Base-by-base conservation (phyloP, 1,139 yeast genomes). In the Kurtzmaniella quercitrusa region DNA sequence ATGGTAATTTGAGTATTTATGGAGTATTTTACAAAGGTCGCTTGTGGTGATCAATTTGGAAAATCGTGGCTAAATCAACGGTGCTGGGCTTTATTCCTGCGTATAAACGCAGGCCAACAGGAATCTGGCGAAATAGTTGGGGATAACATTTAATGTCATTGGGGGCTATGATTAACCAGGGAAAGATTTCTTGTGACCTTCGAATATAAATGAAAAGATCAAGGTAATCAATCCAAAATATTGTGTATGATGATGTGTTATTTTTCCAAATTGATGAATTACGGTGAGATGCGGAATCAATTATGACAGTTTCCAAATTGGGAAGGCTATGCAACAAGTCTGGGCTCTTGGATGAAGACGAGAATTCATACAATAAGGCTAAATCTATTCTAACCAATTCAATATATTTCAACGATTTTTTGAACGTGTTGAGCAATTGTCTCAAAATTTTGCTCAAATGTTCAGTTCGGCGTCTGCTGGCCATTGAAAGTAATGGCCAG, bases 371-470 rank as follows among this genome's bases (percentile, higher is more conserved):
- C n/a, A n/a, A n/a, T n/a, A 26, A 14, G 5, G 30, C 43, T 12
- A 52, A 20, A 40, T 60, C 63, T 30, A 59, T 35, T 11, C 52
- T 47, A 5, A 41, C 43, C 2, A 56, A 33, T 41, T 57, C 62
- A 18, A 55, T 26, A 16, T 39, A 45, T 18, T 39, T 39, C 17
- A 55, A 36, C 2, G 51, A 38, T 5, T 36, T 19, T 18, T 49
- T 41, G 23, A 36, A 48, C 26, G 20, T 43, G 28, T 42, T 45
- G 5, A 50, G 36, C 8, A 51, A 33, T 11, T 34, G 33, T 26
- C 46, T 48, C 2, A 46, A 18, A 8, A 45, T 22, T 11, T 9
- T 3, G 18, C 34, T 18, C 16, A 30, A 14, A 30, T 5, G 12
- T 12, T 8, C 18, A 12, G 34, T 18, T 14, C 18, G 4, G 17